A percentile compares a stretch with the other conserved stretches of the same genome.
Evolutionary conservation across 2,329 filamentous ascomycete species (phyloP).

Genomic region (Diaporthe sp.): DNA sequence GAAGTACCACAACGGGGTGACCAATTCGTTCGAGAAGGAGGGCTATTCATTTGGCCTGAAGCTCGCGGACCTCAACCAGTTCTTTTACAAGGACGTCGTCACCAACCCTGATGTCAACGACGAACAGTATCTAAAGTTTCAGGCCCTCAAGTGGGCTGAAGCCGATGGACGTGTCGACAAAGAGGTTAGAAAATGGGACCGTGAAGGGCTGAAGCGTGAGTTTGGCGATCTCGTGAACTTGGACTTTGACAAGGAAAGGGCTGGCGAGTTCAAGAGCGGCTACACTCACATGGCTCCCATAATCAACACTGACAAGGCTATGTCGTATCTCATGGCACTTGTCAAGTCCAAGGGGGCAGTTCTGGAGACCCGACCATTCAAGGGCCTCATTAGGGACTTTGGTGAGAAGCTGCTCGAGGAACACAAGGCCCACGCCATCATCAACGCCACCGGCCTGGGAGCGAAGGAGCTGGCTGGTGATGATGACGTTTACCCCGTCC

Average conservation of each 20-base stretch:
- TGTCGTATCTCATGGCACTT: background rate
- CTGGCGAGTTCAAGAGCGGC: background rate
- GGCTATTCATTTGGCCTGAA: no score
- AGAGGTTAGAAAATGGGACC: no score
- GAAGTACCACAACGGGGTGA: no score
- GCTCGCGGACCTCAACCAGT: no score
- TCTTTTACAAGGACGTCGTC: no score
- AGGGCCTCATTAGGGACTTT: background rate
- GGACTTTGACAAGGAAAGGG: background rate
- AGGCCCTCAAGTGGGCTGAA: no score
- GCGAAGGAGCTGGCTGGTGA: background rate
- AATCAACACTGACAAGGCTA: background rate
- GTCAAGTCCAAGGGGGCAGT: background rate
- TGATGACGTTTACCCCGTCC: background rate
- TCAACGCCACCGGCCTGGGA: background rate
- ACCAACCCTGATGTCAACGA: no score
- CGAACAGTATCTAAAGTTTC: no score
- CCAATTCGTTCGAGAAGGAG: no score
- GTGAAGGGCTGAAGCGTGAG: no score
- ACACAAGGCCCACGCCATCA: background rate
- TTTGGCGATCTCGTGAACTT: no score
- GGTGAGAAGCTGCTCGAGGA: background rate
- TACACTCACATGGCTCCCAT: background rate
- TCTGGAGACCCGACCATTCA: background rate
- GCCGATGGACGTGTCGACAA: no score